phyloP scores from a whole-genome alignment of 1,139 yeast species.

The Debaryomyces subglobosus region DNA sequence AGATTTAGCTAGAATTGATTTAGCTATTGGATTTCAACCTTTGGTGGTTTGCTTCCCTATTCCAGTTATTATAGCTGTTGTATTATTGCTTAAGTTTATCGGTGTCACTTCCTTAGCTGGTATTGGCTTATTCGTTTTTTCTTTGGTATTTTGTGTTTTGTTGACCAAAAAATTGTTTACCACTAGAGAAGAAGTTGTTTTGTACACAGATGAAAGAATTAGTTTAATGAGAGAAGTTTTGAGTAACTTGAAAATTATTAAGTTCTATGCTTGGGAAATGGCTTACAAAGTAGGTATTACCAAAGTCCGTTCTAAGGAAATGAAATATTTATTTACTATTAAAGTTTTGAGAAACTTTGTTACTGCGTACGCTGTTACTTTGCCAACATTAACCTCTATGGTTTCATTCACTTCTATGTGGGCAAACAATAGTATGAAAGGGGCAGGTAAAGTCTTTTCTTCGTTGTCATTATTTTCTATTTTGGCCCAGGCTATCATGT shows the following conservation, averaged over 20 bases:
- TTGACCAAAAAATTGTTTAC: slow-evolving; percentile 39
- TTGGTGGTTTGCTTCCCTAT: slow-evolving; percentile 48
- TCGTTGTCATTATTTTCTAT: slow-evolving; percentile 56
- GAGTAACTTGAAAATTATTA: slow-evolving; percentile 45
- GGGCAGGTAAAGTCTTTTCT: slow-evolving; percentile 51
- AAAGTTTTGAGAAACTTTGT: slow-evolving; percentile 48
- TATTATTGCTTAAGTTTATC: slow-evolving; percentile 35
- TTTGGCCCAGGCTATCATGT: slow-evolving; percentile 53
- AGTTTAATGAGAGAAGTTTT: slow-evolving; percentile 49
- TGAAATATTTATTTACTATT: slow-evolving; percentile 45
- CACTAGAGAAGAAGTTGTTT: slow-evolving; percentile 44
- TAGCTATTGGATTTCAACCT: slow-evolving; percentile 52
- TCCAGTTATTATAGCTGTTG: slow-evolving; percentile 45
- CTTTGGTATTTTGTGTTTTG: slow-evolving; percentile 41
- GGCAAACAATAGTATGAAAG: slow-evolving; percentile 37
- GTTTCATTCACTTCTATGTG: slow-evolving; percentile 48
- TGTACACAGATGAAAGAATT: slow-evolving; percentile 45
- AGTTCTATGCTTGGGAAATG: slow-evolving; percentile 52
- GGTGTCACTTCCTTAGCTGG: slow-evolving; percentile 49
- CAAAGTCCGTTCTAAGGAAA: slow-evolving; percentile 40
- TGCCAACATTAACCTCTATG: slow-evolving; percentile 46
- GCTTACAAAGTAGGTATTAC: slow-evolving; percentile 44
- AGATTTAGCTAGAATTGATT: slow-evolving; percentile 49
- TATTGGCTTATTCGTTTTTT: slow-evolving; percentile 45
- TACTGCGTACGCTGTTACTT: slow-evolving; percentile 50